Evolutionary conservation across 1,284 basidiomycete genomes (phyloP).

Genomic region (Heterobasidion annosum): DNA sequence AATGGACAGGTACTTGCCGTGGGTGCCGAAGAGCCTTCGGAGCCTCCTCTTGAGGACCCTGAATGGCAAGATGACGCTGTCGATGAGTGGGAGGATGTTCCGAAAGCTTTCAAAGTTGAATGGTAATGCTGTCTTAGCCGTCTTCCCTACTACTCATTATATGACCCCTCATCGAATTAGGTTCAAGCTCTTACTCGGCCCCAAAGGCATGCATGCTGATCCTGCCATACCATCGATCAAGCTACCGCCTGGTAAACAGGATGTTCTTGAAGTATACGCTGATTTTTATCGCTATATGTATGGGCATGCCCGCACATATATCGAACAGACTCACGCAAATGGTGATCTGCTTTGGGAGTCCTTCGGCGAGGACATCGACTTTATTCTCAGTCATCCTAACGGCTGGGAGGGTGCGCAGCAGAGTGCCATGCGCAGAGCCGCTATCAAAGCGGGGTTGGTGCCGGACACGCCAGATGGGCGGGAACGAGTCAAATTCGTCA

Average conservation of each 20-base stretch:
- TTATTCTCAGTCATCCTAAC: constrained; percentile 26
- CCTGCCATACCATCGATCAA: not conserved
- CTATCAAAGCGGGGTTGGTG: constrained; percentile 19
- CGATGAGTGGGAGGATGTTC: constrained; percentile 16
- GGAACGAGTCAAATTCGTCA: constrained; percentile 27
- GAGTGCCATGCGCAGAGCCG: constrained; percentile 22
- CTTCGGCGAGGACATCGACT: constrained; percentile 15
- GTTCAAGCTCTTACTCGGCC: not conserved
- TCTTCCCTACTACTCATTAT: not conserved
- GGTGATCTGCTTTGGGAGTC: constrained; percentile 1
- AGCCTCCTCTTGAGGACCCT: constrained; percentile 13
- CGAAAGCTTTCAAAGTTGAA: constrained; percentile 15
- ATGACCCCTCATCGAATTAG: not conserved
- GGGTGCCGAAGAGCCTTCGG: constrained; percentile 23
- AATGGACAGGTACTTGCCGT: constrained; percentile 19
- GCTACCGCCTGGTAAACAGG: constrained; percentile 3
- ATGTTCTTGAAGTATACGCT: constrained; percentile 7
- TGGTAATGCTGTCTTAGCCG: constrained; percentile 15
- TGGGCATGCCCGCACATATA: not conserved
- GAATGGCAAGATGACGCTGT: constrained; percentile 11
- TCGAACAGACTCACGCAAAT: constrained; percentile 4
- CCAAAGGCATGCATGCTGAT: not conserved
- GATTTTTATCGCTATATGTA: constrained; percentile 8
- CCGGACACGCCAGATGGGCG: constrained; percentile 15
- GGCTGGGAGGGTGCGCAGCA: constrained; percentile 29